Evolutionary conservation across 495 filamentous ascomycete genomes (phyloP), one percentile per base, ranked within the genome.

Genomic region (Penicillium turbatum): DNA sequence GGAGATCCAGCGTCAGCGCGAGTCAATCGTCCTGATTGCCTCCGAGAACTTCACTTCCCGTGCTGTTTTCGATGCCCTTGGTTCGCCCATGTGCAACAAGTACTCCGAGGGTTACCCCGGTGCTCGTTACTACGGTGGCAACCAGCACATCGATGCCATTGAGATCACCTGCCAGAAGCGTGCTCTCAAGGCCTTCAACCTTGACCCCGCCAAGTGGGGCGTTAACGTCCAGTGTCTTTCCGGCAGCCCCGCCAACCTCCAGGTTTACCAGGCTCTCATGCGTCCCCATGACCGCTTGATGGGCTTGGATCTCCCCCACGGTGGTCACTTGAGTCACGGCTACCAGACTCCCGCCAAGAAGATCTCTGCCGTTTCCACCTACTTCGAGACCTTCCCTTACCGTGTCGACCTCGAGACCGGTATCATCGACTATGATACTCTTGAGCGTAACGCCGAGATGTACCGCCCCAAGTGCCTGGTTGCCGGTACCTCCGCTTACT

Each of bases 21-120:
- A 97, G 80, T 97, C 92, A 59, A 90, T 99, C 76, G 89, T 97
- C 68, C 83, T 99, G 72, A 99, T 99, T 65, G 95, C 93, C 24
- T 99, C 93, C 26, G 93, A 99, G 76, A 99, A 99, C 76, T 97
- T 99, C 73, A 97, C 93, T 27, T 97, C 93, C 38, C 90, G 95
- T 69, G 90, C 93, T 35, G 95, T 99, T 17, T 84, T 99, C 42
- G 90, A 97, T 79, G 91, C 92, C 16, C 78, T 99, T 54, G 93
- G 93, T 51, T 96, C 92, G 71, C 88, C 93, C 47, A 99, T 99
- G 93, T 95, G 93, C 78, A 99, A 99, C 84, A 99, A 99, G 79
- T 99, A 99, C 83, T 95, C 90, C 3, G 93, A 99, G 79, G 93
- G 93, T 62, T 96, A 96, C 75, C 95, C 95, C 64, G 93, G 93